phyloP scores from a whole-genome alignment of 2,329 filamentous ascomycete species.

The Ophiostoma ips region DNA sequence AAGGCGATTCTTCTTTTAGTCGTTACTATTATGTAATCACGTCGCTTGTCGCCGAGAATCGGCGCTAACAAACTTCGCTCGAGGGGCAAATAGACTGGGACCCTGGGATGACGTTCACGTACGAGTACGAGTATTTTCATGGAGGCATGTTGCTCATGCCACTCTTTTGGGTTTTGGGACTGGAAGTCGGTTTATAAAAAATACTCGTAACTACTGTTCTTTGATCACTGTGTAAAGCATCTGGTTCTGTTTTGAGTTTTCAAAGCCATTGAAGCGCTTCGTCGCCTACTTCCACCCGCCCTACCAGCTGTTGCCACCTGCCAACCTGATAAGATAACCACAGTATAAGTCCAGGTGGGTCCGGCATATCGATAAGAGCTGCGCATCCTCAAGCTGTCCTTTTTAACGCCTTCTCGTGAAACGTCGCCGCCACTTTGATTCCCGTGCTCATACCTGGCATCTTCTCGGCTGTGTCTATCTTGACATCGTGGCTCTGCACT shows the following conservation, averaged over 20 bases:
- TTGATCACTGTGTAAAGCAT: no score
- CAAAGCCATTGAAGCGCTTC: no score
- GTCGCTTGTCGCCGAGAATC: neutral
- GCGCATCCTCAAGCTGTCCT: conserved; percentile 7
- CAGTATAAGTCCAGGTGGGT: neutral
- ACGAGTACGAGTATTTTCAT: neutral
- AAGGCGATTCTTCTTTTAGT: neutral
- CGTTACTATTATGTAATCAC: conserved; percentile 1
- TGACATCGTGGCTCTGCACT: neutral
- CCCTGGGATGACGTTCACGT: neutral
- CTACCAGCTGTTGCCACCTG: neutral
- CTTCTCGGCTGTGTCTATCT: conserved; percentile 1
- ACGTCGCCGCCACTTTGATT: no score
- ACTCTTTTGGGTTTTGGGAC: no score
- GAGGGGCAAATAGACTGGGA: neutral
- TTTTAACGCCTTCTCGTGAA: neutral
- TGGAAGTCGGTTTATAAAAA: no score
- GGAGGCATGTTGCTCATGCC: no score
- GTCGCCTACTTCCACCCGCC: no score
- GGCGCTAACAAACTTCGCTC: conserved; percentile 1
- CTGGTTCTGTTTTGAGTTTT: no score
- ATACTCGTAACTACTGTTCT: no score
- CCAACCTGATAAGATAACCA: neutral
- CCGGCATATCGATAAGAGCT: conserved; percentile 3
- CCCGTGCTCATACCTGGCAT: neutral